Evolutionary conservation across 768 basidiomycete genomes (phyloP).

Genomic region (Amanita muscaria): DNA sequence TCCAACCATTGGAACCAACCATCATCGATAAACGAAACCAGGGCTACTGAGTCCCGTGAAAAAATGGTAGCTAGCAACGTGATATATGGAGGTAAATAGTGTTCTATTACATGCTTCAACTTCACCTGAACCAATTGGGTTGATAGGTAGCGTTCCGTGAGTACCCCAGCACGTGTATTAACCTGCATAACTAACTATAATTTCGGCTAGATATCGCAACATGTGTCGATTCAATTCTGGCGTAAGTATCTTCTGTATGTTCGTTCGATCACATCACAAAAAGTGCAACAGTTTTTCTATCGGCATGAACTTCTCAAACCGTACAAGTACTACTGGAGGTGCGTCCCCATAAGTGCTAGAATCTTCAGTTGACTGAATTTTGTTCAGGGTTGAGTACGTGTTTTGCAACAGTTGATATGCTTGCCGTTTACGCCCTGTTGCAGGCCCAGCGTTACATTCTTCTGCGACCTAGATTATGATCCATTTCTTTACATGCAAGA

Average conservation of each 20-base stretch:
- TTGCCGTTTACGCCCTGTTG: constrained; percentile 5
- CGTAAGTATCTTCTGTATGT: constrained; percentile 34
- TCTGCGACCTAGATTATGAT: constrained; percentile 81
- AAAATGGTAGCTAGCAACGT: constrained; percentile 63
- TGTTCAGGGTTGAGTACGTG: constrained; percentile 37
- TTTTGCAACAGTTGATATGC: background rate
- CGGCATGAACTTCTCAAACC: constrained; percentile 70
- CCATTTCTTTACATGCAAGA: constrained; percentile 88
- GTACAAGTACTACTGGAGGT: constrained; percentile 85
- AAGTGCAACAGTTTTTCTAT: constrained; percentile 69
- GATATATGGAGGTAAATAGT: constrained; percentile 51
- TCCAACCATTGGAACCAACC: constrained; percentile 77
- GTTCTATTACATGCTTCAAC: too few species aligned
- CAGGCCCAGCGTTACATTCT: constrained; percentile 80
- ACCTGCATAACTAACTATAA: background rate
- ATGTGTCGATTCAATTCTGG: constrained; percentile 98
- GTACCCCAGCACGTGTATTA: constrained; percentile 17
- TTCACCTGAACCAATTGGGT: constrained; percentile 10
- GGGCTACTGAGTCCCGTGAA: constrained; percentile 52
- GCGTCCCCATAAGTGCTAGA: constrained; percentile 5
- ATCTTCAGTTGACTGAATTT: background rate
- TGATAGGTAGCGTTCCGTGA: constrained; percentile 74
- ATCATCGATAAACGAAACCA: constrained; percentile 67
- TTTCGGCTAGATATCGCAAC: constrained; percentile 59
- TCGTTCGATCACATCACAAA: background rate